These are phyloP conservation scores for Penicillium longicatenatum DNA, from an alignment of 495 filamentous ascomycete species.

Conservation along the genomic window DNA sequence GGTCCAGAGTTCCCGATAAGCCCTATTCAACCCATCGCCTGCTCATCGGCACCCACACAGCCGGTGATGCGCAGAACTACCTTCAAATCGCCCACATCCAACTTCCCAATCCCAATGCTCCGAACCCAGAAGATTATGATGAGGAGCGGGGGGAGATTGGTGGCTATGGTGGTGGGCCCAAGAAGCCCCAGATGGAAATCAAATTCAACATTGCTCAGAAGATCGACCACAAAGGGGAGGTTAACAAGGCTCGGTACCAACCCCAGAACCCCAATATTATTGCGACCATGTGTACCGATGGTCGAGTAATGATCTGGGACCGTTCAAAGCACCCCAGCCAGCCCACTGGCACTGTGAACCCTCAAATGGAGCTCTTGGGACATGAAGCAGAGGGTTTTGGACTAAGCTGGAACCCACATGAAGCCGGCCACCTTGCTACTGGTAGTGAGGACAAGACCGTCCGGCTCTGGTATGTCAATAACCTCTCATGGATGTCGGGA, in stretches of 20 bases:
- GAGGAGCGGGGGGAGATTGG: slow-evolving; percentile 91
- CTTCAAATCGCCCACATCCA: slow-evolving; percentile 92
- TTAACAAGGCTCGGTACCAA: slow-evolving; percentile 98
- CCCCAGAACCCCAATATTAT: slow-evolving; percentile 98
- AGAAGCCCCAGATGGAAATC: slow-evolving; percentile 67
- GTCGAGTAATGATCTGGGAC: slow-evolving; percentile 89
- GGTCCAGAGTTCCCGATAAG: slow-evolving; percentile 69
- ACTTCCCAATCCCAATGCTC: slow-evolving; percentile 75
- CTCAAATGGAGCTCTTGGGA: slow-evolving; percentile 82
- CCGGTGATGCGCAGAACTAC: slow-evolving; percentile 83
- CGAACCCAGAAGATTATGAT: slow-evolving; percentile 81
- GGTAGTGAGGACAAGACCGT: slow-evolving; percentile 92
- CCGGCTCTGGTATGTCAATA: slow-evolving; percentile 72
- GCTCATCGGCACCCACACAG: slow-evolving; percentile 93
- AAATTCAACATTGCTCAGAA: slow-evolving; percentile 91
- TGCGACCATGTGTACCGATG: slow-evolving; percentile 88
- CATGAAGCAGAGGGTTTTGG: slow-evolving; percentile 94
- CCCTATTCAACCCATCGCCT: slow-evolving; percentile 87
- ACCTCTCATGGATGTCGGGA: slow-evolving; percentile 8
- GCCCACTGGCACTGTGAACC: slow-evolving; percentile 69
- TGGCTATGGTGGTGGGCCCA: slow-evolving; percentile 72
- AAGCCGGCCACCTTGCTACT: slow-evolving; percentile 79
- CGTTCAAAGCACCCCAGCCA: slow-evolving; percentile 85
- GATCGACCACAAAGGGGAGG: slow-evolving; percentile 94
- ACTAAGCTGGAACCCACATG: slow-evolving; percentile 86